Evolutionary conservation across 495 filamentous ascomycete species (phyloP).

Genomic region (Evansstolkia leycettana): DNA sequence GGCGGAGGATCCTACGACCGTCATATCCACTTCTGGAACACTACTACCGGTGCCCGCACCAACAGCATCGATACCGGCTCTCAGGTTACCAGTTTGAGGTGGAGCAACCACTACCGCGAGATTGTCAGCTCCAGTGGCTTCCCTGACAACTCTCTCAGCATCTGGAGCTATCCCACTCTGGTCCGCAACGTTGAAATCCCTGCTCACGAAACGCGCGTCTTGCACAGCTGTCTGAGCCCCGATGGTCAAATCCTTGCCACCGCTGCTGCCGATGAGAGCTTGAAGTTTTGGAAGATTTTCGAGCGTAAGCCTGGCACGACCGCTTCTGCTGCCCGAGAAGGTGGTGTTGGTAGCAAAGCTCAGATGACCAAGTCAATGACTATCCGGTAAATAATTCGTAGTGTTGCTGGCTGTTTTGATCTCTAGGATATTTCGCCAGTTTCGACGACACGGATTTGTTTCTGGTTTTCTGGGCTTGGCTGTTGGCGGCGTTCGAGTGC

Average conservation of each 20-base stretch:
- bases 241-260: slow-evolving; percentile 97
- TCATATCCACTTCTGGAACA: slow-evolving; percentile 99
- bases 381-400: slow-evolving; percentile 65
- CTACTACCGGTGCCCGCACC: slow-evolving; percentile 87
- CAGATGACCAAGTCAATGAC: slow-evolving; percentile 93
- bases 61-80: slow-evolving; percentile 98
- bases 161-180: slow-evolving; percentile 96
- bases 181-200: slow-evolving; percentile 98
- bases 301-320: slow-evolving; percentile 81
- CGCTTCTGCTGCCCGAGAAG: slow-evolving; percentile 41
- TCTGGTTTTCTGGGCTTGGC: slow-evolving; percentile 1
- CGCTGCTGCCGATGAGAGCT: slow-evolving; percentile 85
- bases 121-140: slow-evolving; percentile 94
- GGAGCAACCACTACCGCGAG: slow-evolving; percentile 94
- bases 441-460: slow-evolving; percentile 1
- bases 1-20: slow-evolving; percentile 93
- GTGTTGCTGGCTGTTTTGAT: too few relatives aligned
- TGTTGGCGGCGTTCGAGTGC: background rate
- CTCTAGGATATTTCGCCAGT: too few relatives aligned
- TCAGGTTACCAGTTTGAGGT: slow-evolving; percentile 88
- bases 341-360: slow-evolving; percentile 47
- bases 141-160: slow-evolving; percentile 95
- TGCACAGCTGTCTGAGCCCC: slow-evolving; percentile 89
- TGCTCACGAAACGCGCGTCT: slow-evolving; percentile 92
- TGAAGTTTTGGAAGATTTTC: slow-evolving; percentile 99